Base-by-base conservation (phyloP, 2,329 filamentous ascomycete genomes). In the Monascus ruber region DNA sequence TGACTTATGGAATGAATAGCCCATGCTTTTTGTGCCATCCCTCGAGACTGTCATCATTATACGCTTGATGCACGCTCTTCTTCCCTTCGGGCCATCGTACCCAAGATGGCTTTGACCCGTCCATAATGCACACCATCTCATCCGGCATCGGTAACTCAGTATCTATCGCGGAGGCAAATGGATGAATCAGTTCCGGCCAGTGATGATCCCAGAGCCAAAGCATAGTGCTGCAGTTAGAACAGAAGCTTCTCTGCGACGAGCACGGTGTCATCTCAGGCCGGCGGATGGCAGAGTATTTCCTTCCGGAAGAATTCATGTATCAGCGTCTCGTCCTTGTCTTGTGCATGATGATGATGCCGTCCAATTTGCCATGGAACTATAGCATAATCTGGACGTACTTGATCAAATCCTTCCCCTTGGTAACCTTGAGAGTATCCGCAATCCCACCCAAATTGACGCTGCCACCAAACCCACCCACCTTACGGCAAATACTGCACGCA, bases 151-250 rank as follows among this genome's bases (percentile, higher is more conserved):
- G 63, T 40, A 71, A 41, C 26, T 67, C 62, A 4, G 64, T 68
- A 51, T 71, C 68, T 44, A 71, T 69, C 17, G 67, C 68, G 6
- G 65, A 65, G 4, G 68, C 66, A 53, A 71, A 71, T 1, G 66
- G 69, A 49, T 71, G 68, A 37, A 70, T 67, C 38, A 71, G 39
- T 43, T 71, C 65, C 0, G 66, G 67, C 65, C 65, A 71, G 10
- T 62, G 55, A 17, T 59, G 51, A 47, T 70, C 66, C 62, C 63
- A 70, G 4, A 70, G 46, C 68, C 67, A 69, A 5, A 69, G 51
- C 65, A 69, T 69, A 4, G 59, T 58, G 36, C 65, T 62, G 49
- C 68, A 71, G 36, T 66, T 64, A 2, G 59, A 62, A 47, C 66
- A 71, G 44, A 71, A 71, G 45, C 56, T 68, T 7, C 68, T 58